Percentiles rank a stretch among this genome's conserved stretches.
Evolutionary conservation across 257 asterid species (phyloP).

Genomic region (Solanum chaucha): DNA sequence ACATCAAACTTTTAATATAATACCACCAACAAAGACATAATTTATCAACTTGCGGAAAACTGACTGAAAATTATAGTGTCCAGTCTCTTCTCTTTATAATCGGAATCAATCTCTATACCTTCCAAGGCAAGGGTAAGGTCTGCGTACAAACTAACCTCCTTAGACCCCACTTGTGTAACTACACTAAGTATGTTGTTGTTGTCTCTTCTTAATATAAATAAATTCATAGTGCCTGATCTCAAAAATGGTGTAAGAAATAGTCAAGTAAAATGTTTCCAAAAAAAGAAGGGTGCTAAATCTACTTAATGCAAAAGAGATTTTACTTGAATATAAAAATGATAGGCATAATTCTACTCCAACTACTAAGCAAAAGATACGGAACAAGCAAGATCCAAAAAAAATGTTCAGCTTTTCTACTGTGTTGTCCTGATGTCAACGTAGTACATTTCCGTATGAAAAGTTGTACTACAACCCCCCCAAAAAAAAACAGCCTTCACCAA

Average conservation of each 20-base stretch:
- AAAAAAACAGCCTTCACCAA: background rate
- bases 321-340: background rate
- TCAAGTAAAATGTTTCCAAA: background rate
- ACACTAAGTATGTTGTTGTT: background rate
- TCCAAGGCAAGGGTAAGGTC: background rate
- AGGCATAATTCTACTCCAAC: background rate
- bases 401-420: background rate
- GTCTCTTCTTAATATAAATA: background rate
- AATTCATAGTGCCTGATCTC: background rate
- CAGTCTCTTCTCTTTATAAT: background rate
- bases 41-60: background rate
- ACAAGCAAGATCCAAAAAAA: background rate
- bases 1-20: background rate
- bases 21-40: background rate
- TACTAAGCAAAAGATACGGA: background rate
- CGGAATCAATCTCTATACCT: background rate
- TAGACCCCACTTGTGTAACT: background rate
- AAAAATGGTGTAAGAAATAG: background rate
- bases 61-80: background rate
- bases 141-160: background rate
- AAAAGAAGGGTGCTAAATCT: background rate
- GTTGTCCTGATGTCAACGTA: background rate
- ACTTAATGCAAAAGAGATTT: background rate
- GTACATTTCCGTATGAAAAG: background rate
- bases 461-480: background rate